Evolutionary conservation across 2,329 filamentous ascomycete genomes (phyloP).

Genomic region (Fusarium brevicatenulatum): DNA sequence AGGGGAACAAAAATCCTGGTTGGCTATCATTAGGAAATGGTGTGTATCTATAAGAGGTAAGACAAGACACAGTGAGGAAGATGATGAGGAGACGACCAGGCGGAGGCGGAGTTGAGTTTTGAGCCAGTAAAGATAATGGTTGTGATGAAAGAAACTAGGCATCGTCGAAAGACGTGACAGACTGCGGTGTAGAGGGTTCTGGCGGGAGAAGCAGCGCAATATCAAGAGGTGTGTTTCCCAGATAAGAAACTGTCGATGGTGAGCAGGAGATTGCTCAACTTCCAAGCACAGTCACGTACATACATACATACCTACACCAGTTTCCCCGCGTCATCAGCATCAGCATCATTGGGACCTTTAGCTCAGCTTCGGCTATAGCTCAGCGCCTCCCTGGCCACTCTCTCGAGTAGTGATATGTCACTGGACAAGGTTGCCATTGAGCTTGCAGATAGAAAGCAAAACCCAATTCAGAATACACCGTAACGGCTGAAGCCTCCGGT

Average conservation of each 20-base stretch:
- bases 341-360: conserved; percentile 29
- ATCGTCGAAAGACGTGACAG: not conserved
- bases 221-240: not conserved
- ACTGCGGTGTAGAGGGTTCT: conserved; percentile 16
- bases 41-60: conserved; percentile 28
- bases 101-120: conserved; percentile 19
- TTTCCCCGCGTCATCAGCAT: conserved; percentile 23
- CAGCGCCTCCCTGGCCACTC: conserved; percentile 10
- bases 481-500: conserved; percentile 30
- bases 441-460: conserved; percentile 18
- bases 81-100: conserved; percentile 1
- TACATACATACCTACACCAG: not conserved
- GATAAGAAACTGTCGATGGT: conserved; percentile 14
- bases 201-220: conserved; percentile 6
- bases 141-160: conserved; percentile 7
- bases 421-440: conserved; percentile 29
- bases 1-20: conserved; percentile 31
- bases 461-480: conserved; percentile 25
- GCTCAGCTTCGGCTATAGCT: conserved; percentile 22
- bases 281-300: conserved; percentile 5
- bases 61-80: conserved; percentile 32
- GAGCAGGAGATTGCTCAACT: conserved; percentile 1
- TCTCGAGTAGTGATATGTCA: conserved; percentile 27
- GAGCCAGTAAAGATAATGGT: conserved; percentile 2
- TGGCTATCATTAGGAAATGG: conserved; percentile 13